Evolutionary conservation across 73 alveolate genomes (phyloP), one percentile per base, ranked within the genome.

Genomic region (Paramecium primaurelia): DNA sequence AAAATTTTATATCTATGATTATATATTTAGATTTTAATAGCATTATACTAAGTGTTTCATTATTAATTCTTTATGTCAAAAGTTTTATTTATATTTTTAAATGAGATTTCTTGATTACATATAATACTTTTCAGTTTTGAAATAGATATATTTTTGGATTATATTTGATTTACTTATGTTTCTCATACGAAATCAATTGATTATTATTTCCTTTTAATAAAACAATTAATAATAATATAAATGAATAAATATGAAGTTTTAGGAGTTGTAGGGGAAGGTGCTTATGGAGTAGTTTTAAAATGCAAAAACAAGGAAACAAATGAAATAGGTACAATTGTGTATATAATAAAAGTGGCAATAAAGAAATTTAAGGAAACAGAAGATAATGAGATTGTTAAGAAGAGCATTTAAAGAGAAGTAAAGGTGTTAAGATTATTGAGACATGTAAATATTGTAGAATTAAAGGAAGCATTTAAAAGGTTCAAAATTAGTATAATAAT

Each of bases 191-290:
- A 40, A 40, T 40, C 49, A 40, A 40, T 40, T 6, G 4, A 40
- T 40, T 40, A 7, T 40, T 40, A 40, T 40, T 7, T 40, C 49
- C 49, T 40, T 40, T 40, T 3, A 40, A 40, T 40, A 40, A 7
- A 49, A 49, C 6, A 49, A 16, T 49, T 49, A 18, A 54, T 54
- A n/a, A 54, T 54, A 54, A 54, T 14, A 54, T 4, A 54, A 54
- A 97, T 97, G 99, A 96, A 96, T 92, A 97, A 97, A 87, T 97
- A 97, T 90, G 99, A 97, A 71, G 97, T 95, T 12, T 71, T 95
- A 73, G 99, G 99, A 87, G 97, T 97, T 34, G 97, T 96, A 30
- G 99, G 99, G 26, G 99, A 97, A 77, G 99, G 99, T 3, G 99
- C 98, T 80, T 97, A 97, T 86, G 99, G 99, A n/a, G 96, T 97